phyloP scores from a whole-genome alignment of 2,329 filamentous ascomycete genomes.

The Penicillium sp. region DNA sequence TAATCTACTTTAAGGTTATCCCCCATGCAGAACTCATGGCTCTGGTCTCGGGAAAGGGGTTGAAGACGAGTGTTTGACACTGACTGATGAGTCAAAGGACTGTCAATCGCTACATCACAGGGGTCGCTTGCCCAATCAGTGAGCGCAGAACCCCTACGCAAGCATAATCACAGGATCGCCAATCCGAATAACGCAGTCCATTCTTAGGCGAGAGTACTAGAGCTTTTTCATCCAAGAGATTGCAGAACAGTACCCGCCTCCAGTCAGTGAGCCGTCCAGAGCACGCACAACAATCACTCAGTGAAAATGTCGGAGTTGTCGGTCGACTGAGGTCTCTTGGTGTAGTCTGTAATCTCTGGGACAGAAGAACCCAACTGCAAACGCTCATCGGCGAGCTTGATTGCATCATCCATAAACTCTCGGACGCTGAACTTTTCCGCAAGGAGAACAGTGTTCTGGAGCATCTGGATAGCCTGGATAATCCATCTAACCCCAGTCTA shows the following conservation, averaged over 20 bases:
- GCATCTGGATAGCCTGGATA: background rate
- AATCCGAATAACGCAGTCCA: background rate
- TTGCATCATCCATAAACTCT: conserved; percentile 6
- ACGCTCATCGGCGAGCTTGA: conserved; percentile 6
- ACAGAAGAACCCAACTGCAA: background rate
- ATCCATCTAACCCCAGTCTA: conserved; percentile 11
- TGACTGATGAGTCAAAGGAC: no score
- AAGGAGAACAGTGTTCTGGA: conserved; percentile 3
- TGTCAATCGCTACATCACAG: no score
- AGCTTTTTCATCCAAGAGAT: background rate
- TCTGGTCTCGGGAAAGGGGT: no score
- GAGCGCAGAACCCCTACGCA: background rate
- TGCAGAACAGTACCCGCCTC: background rate
- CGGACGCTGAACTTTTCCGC: conserved; percentile 6
- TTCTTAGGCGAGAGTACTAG: background rate
- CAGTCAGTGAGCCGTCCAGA: no score
- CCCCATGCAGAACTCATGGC: no score
- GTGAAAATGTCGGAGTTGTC: background rate
- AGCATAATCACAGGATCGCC: background rate
- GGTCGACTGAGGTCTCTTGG: background rate
- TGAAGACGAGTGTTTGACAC: no score
- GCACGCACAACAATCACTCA: background rate
- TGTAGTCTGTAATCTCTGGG: background rate
- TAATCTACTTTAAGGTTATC: no score
- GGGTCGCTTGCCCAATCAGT: no score